Base-by-base conservation (phyloP, 805 yeast genomes). In the Kuraishia molischiana region DNA sequence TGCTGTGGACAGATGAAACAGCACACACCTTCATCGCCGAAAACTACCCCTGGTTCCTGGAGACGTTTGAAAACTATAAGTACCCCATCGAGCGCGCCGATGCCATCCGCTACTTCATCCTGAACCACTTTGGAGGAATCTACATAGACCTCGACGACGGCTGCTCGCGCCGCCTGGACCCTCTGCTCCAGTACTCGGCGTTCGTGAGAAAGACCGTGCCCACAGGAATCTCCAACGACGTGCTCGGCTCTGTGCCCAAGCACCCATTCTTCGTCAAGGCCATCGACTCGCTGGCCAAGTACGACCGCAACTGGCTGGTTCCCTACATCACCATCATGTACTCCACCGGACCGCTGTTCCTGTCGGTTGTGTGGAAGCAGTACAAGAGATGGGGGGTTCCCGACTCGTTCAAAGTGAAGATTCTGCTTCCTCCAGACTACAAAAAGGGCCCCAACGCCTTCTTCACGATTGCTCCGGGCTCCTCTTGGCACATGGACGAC, bases 271-370 rank as follows among this genome's bases (percentile, higher is more conserved):
- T 85, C 63, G 56, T 70, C 35, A 79, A 78, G 51, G 82, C 72
- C 14, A 70, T 85, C 42, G 81, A 79, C 43, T 72, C 72, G 34
- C 65, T 89, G 42, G 59, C 76, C 43, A 66, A 59, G 37, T 80
- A 74, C 52, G 77, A 85, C 51, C 67, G 72, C 47, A 81, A 84
- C 58, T 86, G 94, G 83, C 59, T 82, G 28, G 77, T 85, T 14
- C 95, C 96, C 11, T 89, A 89, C 61, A 64, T 87, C 43, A 86
- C 96, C 24, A 86, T 89, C 56, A 85, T 89, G 95, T 82, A 76
- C 52, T 79, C 94, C 10, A 89, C 97, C 0, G 97, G 97, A 10
- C 96, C 97, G 0, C 62, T 89, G 39, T 87, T 85, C 52, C 66
- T 89, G 32, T 80, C 92, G 17, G 87, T 85, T 26, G 70, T 89